Conservation (phyloP, 306 rosid species). For the Prunus salicina region DNA sequence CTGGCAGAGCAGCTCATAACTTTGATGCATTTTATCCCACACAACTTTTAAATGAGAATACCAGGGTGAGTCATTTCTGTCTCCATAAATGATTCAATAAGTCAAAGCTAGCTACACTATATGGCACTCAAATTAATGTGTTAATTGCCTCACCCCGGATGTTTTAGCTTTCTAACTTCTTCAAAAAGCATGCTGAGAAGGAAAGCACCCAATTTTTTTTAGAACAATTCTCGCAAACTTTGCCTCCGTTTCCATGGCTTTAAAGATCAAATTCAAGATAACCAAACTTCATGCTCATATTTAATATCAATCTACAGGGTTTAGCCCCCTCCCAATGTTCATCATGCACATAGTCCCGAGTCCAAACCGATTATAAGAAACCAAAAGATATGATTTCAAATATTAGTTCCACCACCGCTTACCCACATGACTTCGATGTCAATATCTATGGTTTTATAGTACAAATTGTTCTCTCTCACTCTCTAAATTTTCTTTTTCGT, state of each 20-base stretch:
- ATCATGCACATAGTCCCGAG: neutral
- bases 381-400: neutral
- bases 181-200: constrained; percentile 1
- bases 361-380: neutral
- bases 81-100: neutral
- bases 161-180: neutral
- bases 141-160: neutral
- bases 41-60: neutral
- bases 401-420: neutral
- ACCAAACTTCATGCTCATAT: neutral
- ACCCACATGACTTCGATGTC: neutral
- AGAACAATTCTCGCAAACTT: neutral
- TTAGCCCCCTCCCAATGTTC: neutral
- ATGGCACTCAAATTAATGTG: neutral
- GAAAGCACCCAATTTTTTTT: neutral
- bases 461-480: neutral
- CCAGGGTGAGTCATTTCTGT: neutral
- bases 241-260: neutral
- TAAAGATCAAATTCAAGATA: neutral
- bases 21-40: neutral
- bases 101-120: neutral
- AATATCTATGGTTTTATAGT: neutral
- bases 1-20: neutral
- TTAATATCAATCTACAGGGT: neutral
- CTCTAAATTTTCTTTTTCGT: neutral